A percentile compares a stretch with the other conserved stretches of the same genome.
These are phyloP conservation scores for Thraustochytrium sp. DNA, from an alignment of 352 stramenopile species.

Conservation along the genomic window DNA sequence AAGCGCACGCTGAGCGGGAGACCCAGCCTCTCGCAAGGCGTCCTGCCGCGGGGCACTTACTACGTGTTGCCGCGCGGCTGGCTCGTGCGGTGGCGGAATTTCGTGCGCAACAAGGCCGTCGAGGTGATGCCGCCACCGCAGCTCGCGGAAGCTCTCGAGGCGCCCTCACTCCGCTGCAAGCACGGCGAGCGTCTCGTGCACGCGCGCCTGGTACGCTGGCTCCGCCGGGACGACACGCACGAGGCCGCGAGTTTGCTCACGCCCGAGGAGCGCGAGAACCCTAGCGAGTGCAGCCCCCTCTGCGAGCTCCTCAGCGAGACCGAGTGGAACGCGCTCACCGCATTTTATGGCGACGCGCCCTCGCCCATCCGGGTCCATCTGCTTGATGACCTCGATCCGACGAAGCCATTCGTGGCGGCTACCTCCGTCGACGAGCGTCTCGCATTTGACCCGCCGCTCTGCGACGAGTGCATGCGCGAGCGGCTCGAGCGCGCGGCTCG, in stretches of 20 bases:
- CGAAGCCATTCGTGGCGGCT: neutral
- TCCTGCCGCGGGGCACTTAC: neutral
- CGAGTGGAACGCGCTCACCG: neutral
- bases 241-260: neutral
- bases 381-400: neutral
- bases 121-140: neutral
- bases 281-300: neutral
- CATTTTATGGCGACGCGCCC: neutral
- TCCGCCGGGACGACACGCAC: neutral
- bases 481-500: neutral
- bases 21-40: neutral
- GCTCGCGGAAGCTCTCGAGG: neutral
- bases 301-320: neutral
- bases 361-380: neutral
- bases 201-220: neutral
- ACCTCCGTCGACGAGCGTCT: neutral
- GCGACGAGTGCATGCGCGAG: neutral
- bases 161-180: neutral
- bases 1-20: neutral
- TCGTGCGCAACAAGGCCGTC: neutral
- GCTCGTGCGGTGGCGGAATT: neutral
- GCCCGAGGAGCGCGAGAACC: neutral
- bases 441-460: neutral
- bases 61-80: neutral
- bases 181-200: neutral